Evolutionary conservation across 495 filamentous ascomycete species (phyloP).

Genomic region (Recurvomyces mirabilis): DNA sequence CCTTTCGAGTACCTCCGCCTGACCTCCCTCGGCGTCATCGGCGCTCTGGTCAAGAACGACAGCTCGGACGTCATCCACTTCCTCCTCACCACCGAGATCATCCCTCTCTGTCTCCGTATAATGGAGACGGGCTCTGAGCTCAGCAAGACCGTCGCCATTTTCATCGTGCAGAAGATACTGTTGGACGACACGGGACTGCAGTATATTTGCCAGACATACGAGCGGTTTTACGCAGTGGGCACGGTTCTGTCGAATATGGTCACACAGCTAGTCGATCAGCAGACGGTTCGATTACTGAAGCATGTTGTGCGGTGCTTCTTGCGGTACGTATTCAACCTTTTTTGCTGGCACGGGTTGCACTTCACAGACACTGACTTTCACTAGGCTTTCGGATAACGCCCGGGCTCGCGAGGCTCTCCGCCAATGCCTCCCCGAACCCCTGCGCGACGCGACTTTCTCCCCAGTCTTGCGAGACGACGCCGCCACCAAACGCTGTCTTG

Average conservation of each 20-base stretch:
- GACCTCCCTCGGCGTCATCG: constrained; percentile 96
- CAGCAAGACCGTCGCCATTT: constrained; percentile 98
- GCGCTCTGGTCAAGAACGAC: constrained; percentile 97
- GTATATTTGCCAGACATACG: constrained; percentile 98
- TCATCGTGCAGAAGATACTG: constrained; percentile 99
- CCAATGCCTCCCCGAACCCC: constrained; percentile 91
- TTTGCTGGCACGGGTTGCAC: background rate
- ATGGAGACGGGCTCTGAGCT: constrained; percentile 99
- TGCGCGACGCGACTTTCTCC: constrained; percentile 94
- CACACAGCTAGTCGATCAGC: constrained; percentile 88
- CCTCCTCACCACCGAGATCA: constrained; percentile 96
- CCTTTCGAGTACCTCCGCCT: constrained; percentile 97
- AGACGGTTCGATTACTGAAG: constrained; percentile 91
- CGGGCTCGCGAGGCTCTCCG: constrained; percentile 88
- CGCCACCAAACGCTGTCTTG: constrained; percentile 93
- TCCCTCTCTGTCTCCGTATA: constrained; percentile 92
- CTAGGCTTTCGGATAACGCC: constrained; percentile 87
- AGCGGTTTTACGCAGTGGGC: constrained; percentile 97
- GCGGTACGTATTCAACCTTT: constrained; percentile 44
- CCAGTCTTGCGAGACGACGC: constrained; percentile 94
- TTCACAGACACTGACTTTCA: constrained; percentile 13
- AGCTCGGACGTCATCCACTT: constrained; percentile 98
- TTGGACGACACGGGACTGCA: constrained; percentile 94
- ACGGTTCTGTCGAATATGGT: constrained; percentile 99
- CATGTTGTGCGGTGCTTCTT: constrained; percentile 97